These are phyloP conservation scores for Rhododendron williamsianum DNA, from an alignment of 148 eudicot genomes.

Conservation along the genomic window DNA sequence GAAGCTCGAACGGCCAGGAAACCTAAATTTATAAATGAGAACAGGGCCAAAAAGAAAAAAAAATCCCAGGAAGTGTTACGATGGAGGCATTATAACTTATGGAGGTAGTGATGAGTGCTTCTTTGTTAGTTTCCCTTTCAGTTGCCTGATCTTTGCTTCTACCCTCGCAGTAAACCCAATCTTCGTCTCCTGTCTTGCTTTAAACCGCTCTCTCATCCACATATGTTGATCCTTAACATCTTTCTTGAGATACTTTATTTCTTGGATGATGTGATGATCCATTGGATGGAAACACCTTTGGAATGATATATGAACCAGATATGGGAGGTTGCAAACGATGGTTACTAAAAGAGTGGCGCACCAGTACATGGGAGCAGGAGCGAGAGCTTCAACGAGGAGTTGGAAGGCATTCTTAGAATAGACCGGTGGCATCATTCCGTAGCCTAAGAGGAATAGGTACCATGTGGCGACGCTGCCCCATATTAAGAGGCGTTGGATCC, in stretches of 20 bases:
- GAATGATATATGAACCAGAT: slow-evolving; percentile 51
- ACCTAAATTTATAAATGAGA: slow-evolving; percentile 8
- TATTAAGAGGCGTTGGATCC: no score
- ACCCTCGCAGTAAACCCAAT: no score
- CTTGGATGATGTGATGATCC: no score
- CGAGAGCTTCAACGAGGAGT: slow-evolving; percentile 44
- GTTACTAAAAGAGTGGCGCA: slow-evolving; percentile 42
- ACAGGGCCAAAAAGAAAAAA: neutral
- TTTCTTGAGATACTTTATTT: no score
- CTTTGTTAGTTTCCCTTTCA: slow-evolving; percentile 41
- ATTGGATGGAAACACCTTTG: slow-evolving; percentile 34
- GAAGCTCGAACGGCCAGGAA: neutral
- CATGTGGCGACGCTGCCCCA: slow-evolving; percentile 14
- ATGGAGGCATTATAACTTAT: slow-evolving; percentile 7
- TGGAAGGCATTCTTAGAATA: slow-evolving; percentile 33
- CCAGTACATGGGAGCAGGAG: slow-evolving; percentile 56
- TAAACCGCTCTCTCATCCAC: no score
- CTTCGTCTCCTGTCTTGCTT: no score
- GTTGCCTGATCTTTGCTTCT: neutral
- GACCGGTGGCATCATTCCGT: slow-evolving; percentile 33
- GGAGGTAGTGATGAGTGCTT: slow-evolving; percentile 31
- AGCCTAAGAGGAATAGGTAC: slow-evolving; percentile 52
- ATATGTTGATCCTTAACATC: no score
- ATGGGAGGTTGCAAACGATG: slow-evolving; percentile 39
- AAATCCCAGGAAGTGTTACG: neutral